These are phyloP conservation scores for Mycocentrospora acerina DNA, from an alignment of 2,329 filamentous ascomycete species.

Conservation along the genomic window DNA sequence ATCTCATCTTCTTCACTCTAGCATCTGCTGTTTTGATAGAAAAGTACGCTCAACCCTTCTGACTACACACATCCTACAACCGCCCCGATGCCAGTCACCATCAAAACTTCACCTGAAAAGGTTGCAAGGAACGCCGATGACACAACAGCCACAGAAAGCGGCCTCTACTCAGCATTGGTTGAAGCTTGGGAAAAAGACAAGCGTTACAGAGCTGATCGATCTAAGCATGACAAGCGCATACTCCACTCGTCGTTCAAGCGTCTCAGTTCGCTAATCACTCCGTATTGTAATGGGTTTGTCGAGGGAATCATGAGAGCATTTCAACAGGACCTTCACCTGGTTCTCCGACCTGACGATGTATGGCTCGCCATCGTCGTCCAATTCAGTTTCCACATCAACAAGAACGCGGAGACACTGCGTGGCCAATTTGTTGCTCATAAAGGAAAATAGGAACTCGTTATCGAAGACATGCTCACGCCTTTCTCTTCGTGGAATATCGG, in stretches of 20 bases:
- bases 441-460: conserved; percentile 12
- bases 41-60: no score
- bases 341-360: conserved; percentile 23
- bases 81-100: background rate
- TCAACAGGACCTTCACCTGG: conserved; percentile 14
- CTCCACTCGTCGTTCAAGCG: conserved; percentile 1
- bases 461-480: background rate
- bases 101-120: conserved; percentile 1
- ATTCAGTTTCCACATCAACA: conserved; percentile 20
- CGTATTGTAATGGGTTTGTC: conserved; percentile 13
- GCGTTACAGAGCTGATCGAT: background rate
- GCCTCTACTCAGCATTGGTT: background rate
- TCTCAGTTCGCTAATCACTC: background rate
- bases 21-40: no score
- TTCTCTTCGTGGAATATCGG: conserved; percentile 10
- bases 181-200: background rate
- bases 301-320: conserved; percentile 6
- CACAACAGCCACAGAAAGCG: background rate
- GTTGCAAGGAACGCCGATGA: background rate
- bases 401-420: conserved; percentile 13
- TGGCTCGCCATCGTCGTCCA: conserved; percentile 23
- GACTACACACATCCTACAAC: no score
- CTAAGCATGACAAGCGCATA: background rate
- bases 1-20: no score
- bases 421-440: conserved; percentile 34